phyloP scores from a whole-genome alignment of 1,139 yeast genomes.

The Geotrichum bryndzae region DNA sequence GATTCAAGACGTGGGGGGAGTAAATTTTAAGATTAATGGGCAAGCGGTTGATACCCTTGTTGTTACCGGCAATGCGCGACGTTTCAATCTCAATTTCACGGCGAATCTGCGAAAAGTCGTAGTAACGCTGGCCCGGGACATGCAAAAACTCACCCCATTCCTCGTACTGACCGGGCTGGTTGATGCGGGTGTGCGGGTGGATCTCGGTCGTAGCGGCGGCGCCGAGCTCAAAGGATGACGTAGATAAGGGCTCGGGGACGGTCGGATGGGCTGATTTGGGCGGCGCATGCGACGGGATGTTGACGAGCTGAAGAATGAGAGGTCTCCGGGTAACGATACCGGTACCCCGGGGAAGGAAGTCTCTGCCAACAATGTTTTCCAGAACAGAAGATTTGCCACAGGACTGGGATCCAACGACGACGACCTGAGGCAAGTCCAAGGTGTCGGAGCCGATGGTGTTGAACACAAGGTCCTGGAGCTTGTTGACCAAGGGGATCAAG shows the following conservation, averaged over 20 bases:
- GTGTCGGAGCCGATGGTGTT: constrained; percentile 48
- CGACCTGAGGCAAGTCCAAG: constrained; percentile 77
- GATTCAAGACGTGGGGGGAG: constrained; percentile 82
- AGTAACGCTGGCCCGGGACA: constrained; percentile 76
- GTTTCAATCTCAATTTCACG: constrained; percentile 90
- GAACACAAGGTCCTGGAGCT: constrained; percentile 45
- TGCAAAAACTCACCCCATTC: constrained; percentile 98
- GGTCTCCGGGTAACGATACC: constrained; percentile 82
- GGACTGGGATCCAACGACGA: constrained; percentile 79
- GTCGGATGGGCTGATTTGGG: not conserved
- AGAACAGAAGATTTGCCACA: constrained; percentile 77
- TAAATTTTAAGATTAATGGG: constrained; percentile 89
- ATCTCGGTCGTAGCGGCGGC: constrained; percentile 6
- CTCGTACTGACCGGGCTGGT: constrained; percentile 14
- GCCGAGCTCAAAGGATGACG: constrained; percentile 17
- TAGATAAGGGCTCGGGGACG: not conserved
- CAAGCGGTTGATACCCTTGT: constrained; percentile 86
- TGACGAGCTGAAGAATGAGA: constrained; percentile 62
- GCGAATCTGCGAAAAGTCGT: constrained; percentile 75
- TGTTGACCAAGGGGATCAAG: constrained; percentile 64
- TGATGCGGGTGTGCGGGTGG: constrained; percentile 10
- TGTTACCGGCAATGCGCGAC: constrained; percentile 85
- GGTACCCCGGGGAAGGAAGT: constrained; percentile 75
- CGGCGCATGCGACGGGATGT: constrained; percentile 27
- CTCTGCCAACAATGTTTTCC: constrained; percentile 75